These are phyloP conservation scores for Haberlea rhodopensis DNA, from an alignment of 257 asterid genomes.

Conservation along the genomic window DNA sequence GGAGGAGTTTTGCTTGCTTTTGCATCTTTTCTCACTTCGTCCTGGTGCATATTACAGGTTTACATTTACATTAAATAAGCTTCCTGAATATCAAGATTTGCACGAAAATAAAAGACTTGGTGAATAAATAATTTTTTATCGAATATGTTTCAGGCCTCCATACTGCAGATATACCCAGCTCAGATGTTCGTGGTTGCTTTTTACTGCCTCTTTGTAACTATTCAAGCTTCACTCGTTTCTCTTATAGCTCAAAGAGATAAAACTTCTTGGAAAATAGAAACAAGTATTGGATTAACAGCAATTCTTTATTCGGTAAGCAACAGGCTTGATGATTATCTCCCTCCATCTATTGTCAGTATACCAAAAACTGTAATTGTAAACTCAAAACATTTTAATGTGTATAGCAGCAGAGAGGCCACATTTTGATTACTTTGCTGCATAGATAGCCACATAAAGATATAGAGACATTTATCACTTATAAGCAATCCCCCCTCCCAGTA, in stretches of 20 bases:
- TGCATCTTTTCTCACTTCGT: slow-evolving; percentile 43
- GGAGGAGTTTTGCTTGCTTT: slow-evolving; percentile 45
- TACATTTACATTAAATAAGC: background rate
- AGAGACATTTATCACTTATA: too few species aligned
- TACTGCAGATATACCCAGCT: background rate
- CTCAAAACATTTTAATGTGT: too few species aligned
- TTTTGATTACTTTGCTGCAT: too few species aligned
- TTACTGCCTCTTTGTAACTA: background rate
- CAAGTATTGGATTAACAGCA: slow-evolving; percentile 42
- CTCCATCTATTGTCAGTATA: slow-evolving; percentile 4
- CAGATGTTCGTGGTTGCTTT: background rate
- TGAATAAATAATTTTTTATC: background rate
- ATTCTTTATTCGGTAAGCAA: slow-evolving; percentile 45
- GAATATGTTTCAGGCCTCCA: background rate
- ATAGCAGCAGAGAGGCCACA: too few species aligned
- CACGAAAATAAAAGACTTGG: background rate
- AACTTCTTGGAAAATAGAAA: slow-evolving; percentile 5
- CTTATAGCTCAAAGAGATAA: background rate
- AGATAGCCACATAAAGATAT: too few species aligned
- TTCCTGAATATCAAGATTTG: background rate
- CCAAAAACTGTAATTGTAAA: background rate
- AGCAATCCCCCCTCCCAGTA: too few species aligned
- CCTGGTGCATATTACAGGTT: slow-evolving; percentile 57
- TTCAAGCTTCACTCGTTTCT: background rate
- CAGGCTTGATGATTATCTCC: slow-evolving; percentile 8